Evolutionary conservation across 2,329 filamentous ascomycete genomes (phyloP), one percentile per base, ranked within the genome.

Genomic region (Furcasterigmium sp.): DNA sequence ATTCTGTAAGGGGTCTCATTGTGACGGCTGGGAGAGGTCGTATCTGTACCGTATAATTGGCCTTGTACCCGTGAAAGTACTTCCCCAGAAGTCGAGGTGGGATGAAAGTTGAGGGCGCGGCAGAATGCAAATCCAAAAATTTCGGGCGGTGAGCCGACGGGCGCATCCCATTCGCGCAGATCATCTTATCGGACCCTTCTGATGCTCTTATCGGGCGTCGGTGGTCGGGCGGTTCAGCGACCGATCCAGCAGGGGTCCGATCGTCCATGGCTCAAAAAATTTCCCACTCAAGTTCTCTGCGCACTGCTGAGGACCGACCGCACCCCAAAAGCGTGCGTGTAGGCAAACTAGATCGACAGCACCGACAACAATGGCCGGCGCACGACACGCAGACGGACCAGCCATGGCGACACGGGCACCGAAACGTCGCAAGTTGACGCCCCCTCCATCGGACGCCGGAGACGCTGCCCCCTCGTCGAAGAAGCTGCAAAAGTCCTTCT

Each of bases 1-100:
- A 67, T 64, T 89, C 89, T 44, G 89, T 93, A 53, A 95, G 80
- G 41, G 85, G 80, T 44, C 89, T 80, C 88, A 95, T 94, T 37
- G 56, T 78, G 54, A 42, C 29, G 39, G 5, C 20, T 25, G 13
- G 19, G 11, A 18, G 36, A 15, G 4, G 29, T 32, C 19, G 14
- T 7, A 36, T 8, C 15, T 25, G 26, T 39, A 29, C 10, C 29
- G 29, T 37, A n/a, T n/a, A 26, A 26, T 26, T 26, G 23, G 7
- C 23, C 23, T 26, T 7, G 23, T 26, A 11, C 23, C 11, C 23
- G 23, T 7, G 23, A 7, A 26, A 26, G 23, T 26, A 7, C 11
- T 26, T 11, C 23, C 21, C 8, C 17, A 36, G 34, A 20, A 11
- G 17, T 25, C 35, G 35, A 37, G 21, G 35, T 37, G 35, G 35